Conservation (phyloP, 1,139 yeast species). For the Geotrichum aggregatum region DNA sequence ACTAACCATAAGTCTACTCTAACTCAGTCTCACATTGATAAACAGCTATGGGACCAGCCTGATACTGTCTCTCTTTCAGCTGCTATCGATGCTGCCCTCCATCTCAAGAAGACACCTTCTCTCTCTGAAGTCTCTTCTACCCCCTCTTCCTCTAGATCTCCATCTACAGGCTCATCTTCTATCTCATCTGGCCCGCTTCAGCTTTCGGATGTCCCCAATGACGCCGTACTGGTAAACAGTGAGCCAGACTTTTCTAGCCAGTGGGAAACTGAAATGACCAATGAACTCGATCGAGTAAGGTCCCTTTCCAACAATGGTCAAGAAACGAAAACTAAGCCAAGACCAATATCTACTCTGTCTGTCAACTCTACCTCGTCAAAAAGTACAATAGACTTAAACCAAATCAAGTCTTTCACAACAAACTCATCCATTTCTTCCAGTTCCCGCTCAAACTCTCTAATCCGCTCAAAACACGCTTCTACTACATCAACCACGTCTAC, state of each 20-base stretch:
- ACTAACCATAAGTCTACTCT: slow-evolving; percentile 24
- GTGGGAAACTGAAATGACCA: slow-evolving; percentile 8
- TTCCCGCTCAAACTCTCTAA: slow-evolving; percentile 7
- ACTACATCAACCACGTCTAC: slow-evolving; percentile 29
- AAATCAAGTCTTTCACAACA: slow-evolving; percentile 4
- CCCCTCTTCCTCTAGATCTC: slow-evolving; percentile 17
- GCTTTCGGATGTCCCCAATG: neutral
- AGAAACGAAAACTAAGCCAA: slow-evolving; percentile 1
- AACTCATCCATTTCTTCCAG: slow-evolving; percentile 7
- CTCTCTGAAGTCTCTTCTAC: slow-evolving; percentile 24
- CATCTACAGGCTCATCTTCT: slow-evolving; percentile 19
- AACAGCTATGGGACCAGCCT: slow-evolving; percentile 28
- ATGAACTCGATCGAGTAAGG: slow-evolving; percentile 10
- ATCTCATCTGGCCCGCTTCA: slow-evolving; percentile 19
- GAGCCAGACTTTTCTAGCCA: neutral
- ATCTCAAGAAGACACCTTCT: slow-evolving; percentile 32
- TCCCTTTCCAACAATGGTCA: neutral
- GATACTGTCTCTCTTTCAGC: slow-evolving; percentile 15
- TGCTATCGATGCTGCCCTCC: slow-evolving; percentile 16
- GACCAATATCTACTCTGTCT: slow-evolving; percentile 15
- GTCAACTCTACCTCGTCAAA: slow-evolving; percentile 14
- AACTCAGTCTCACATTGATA: slow-evolving; percentile 27
- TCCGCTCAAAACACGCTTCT: slow-evolving; percentile 27
- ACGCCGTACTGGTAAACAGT: neutral
- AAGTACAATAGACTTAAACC: slow-evolving; percentile 9